Evolutionary conservation across 176 grass and related monocot species (phyloP).

Genomic region (Oryza nivara): DNA sequence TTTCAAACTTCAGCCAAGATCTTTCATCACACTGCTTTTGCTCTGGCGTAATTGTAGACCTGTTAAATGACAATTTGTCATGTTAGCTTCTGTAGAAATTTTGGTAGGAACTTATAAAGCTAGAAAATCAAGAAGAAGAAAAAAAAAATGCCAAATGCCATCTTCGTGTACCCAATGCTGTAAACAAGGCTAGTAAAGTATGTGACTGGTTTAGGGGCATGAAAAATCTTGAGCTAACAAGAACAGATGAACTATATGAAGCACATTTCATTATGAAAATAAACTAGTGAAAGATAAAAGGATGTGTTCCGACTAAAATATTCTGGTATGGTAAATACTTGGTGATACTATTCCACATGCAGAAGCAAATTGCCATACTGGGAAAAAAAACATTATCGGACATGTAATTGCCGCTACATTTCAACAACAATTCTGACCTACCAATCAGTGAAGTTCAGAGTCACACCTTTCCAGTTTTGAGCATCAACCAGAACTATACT

Average conservation of each 20-base stretch:
- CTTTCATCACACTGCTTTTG: conserved; percentile 45
- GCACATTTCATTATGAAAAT: not conserved
- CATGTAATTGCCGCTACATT: too few relatives aligned
- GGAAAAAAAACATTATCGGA: too few relatives aligned
- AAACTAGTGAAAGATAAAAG: not conserved
- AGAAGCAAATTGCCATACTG: not conserved
- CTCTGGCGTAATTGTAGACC: conserved; percentile 34
- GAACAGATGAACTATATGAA: not conserved
- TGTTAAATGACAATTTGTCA: conserved; percentile 25
- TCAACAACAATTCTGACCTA: not conserved
- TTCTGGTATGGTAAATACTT: not conserved
- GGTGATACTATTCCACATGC: not conserved
- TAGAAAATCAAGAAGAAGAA: conserved; percentile 19
- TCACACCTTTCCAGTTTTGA: not conserved
- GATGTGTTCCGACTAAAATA: not conserved
- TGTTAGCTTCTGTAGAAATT: not conserved
- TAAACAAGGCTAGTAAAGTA: not conserved
- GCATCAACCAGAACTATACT: not conserved
- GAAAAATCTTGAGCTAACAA: not conserved
- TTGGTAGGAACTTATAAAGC: not conserved
- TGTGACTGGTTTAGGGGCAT: not conserved
- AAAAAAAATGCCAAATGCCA: not conserved
- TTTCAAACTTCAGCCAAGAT: conserved; percentile 59
- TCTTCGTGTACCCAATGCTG: conserved; percentile 4
- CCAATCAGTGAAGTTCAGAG: not conserved